Conservation (phyloP, 148 eudicot species). For the Spergularia bocconei region DNA sequence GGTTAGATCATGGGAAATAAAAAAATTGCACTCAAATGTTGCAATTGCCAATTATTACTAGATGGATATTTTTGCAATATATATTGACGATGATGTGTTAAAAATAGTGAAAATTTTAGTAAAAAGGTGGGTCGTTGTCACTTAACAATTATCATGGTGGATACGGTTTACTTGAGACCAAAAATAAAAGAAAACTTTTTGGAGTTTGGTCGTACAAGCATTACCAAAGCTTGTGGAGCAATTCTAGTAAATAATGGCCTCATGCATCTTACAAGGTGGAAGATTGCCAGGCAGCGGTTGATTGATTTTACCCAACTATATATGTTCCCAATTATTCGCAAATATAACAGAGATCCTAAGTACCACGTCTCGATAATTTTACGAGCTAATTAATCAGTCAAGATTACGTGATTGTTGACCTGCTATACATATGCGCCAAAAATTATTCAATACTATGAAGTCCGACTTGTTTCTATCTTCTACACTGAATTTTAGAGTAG, state of each 20-base stretch:
- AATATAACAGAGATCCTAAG: too few relatives aligned
- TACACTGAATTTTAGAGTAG: too few relatives aligned
- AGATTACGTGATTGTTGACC: too few relatives aligned
- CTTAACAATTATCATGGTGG: conserved; percentile 1
- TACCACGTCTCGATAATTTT: too few relatives aligned
- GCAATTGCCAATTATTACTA: neutral
- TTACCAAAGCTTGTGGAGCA: conserved; percentile 26
- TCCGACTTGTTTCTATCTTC: too few relatives aligned
- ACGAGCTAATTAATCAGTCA: too few relatives aligned
- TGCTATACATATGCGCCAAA: too few relatives aligned
- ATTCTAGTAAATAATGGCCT: conserved; percentile 4
- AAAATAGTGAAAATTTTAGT: neutral
- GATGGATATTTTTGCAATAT: neutral
- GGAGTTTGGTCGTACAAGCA: conserved; percentile 18
- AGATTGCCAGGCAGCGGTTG: neutral
- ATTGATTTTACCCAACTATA: conserved; percentile 28
- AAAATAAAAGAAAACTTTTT: neutral
- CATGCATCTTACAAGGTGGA: conserved; percentile 5
- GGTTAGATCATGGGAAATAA: neutral
- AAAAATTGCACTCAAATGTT: too few relatives aligned
- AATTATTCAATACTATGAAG: too few relatives aligned
- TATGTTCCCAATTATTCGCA: neutral
- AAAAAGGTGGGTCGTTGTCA: neutral
- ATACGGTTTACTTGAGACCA: neutral
- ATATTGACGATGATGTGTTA: neutral